Base-by-base conservation (phyloP, 2,329 filamentous ascomycete species). In the Fusarium proliferatum region DNA sequence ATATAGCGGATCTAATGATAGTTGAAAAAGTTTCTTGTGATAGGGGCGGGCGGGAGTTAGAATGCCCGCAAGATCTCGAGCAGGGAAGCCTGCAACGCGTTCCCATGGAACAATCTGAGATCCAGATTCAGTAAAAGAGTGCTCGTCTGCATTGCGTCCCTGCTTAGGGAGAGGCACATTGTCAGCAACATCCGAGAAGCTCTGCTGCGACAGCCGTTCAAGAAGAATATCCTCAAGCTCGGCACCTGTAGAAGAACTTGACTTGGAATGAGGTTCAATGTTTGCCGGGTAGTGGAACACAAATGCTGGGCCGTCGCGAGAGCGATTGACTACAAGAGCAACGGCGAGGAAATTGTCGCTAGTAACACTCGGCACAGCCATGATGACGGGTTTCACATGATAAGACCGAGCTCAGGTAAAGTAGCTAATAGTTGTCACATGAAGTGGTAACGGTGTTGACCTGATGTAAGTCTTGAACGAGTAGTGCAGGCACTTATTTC, bases 221-320 rank as follows among this genome's bases (percentile, higher is more conserved):
- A 87, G 81, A 21, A 88, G 79, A 30, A 84, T 80, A 70, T 90
- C 88, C 58, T 90, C 88, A 30, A 88, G 83, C 55, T 89, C 86
- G 34, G 69, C 28, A 48, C 67, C 43, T 67, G 67, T 41, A 80
- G 83, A 17, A 81, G 79, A 71, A 21, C 78, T 79, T 9, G 80
- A 74, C n/a, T 82, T 81, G 21, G 81, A 74, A 77, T 71, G 80
- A 55, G 79, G 81, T 69, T 81, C 79, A 48, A 89, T 85, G 52
- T 84, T 81, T n/a, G 91, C 88, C n/a, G 94, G 94, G 79, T 96
- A 96, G 82, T 97, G 94, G 82, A 95, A 97, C 77, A 96, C 92
- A 77, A 96, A 92, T 72, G 91, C 90, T 34, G 94, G 93, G 21
- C 94, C 94, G 76, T 94, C 92, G 73, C 92, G 90, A 39, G 93